A percentile compares a stretch with the other conserved stretches of the same genome.
Evolutionary conservation across 2,329 filamentous ascomycete species (phyloP).

Genomic region (Scleromitrula shiraiana): DNA sequence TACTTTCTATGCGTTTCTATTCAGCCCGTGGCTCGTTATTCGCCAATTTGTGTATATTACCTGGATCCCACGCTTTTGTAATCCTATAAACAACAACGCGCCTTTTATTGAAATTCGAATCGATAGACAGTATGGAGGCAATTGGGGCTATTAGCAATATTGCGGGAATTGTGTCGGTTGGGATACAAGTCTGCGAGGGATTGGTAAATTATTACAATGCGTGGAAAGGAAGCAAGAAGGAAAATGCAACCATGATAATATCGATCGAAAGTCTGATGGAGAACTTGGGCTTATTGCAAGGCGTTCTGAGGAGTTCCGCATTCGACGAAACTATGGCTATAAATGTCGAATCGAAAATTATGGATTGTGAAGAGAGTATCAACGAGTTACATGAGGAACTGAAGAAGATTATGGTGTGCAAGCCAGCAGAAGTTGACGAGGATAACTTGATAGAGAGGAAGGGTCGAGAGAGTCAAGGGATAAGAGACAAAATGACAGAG

Average conservation of each 20-base stretch:
- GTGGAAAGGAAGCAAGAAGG: conserved; percentile 6
- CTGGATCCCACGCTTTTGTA: no score
- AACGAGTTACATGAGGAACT: conserved; percentile 2
- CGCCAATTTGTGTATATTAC: no score
- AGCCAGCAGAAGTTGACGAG: not conserved
- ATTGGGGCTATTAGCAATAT: conserved; percentile 6
- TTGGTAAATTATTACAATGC: conserved; percentile 6
- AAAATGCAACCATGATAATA: conserved; percentile 2
- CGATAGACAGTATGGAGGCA: no score
- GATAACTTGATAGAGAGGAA: not conserved
- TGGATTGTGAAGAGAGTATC: conserved; percentile 6
- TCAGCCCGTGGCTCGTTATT: no score
- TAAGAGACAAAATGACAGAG: conserved; percentile 8
- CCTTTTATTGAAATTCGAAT: no score
- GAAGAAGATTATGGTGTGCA: conserved; percentile 5
- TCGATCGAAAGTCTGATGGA: conserved; percentile 1
- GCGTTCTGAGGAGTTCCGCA: not conserved
- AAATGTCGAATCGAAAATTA: not conserved
- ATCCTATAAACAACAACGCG: no score
- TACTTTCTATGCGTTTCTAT: no score
- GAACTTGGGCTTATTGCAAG: not conserved
- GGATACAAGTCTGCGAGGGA: conserved; percentile 5
- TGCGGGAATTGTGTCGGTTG: conserved; percentile 5
- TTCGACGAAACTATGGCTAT: not conserved
- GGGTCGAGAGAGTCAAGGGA: not conserved